phyloP scores from a whole-genome alignment of 495 filamentous ascomycete species.

The Sabuloglossum arenarium region DNA sequence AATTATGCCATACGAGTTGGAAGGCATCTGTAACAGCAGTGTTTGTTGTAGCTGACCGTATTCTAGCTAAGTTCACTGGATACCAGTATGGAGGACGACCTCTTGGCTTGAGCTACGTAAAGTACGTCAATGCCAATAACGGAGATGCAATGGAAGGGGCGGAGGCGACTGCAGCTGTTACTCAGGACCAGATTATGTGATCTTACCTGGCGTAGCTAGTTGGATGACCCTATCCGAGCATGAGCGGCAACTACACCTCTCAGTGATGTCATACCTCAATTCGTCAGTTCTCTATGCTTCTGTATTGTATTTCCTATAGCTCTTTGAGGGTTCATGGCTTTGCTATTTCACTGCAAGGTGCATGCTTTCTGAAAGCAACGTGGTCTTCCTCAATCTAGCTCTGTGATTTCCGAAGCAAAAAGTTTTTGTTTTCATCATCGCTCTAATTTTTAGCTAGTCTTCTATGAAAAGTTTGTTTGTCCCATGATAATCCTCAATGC shows the following conservation, averaged over 20 bases:
- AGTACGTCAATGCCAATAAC: conserved; percentile 49
- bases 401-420: neutral
- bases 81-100: conserved; percentile 95
- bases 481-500: no score
- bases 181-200: conserved; percentile 97
- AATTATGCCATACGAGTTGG: neutral
- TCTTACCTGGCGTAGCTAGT: neutral
- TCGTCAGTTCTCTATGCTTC: neutral
- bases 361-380: neutral
- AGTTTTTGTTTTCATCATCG: neutral
- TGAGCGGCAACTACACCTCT: neutral
- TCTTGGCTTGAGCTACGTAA: conserved; percentile 77
- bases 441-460: neutral
- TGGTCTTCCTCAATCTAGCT: neutral
- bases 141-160: conserved; percentile 58
- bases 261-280: neutral
- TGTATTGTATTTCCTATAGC: conserved; percentile 1
- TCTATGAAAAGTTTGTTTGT: conserved; percentile 1
- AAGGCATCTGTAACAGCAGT: neutral
- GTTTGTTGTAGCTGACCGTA: conserved; percentile 1
- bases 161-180: conserved; percentile 42
- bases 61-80: conserved; percentile 72
- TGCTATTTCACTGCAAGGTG: neutral
- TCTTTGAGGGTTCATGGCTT: neutral
- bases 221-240: neutral